A percentile compares a stretch with the other conserved stretches of the same genome.
Conservation (phyloP, 441 rosid genomes). For the Bruguiera hainesii region DNA sequence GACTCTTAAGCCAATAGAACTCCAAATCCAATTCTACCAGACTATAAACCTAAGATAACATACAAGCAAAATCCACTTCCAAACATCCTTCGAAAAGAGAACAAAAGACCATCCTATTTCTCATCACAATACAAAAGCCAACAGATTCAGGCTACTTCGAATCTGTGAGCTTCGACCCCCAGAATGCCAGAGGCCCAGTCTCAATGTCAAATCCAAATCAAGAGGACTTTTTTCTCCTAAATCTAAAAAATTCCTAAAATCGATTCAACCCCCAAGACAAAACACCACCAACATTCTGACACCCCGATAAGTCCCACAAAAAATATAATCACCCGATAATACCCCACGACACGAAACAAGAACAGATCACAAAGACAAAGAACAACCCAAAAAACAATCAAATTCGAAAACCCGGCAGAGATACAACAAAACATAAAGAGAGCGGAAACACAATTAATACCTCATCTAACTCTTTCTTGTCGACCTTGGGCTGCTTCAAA, state of each 20-base stretch:
- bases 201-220: not conserved
- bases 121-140: not conserved
- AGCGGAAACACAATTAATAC: slow-evolving; percentile 27
- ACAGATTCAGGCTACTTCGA: not conserved
- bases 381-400: not conserved
- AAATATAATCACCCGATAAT: too few relatives aligned
- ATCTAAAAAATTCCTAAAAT: too few relatives aligned
- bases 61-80: too few relatives aligned
- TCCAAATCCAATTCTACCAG: too few relatives aligned
- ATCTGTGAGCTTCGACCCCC: not conserved
- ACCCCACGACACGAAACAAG: too few relatives aligned
- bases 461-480: slow-evolving; percentile 92
- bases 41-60: too few relatives aligned
- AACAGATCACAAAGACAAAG: not conserved
- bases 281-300: too few relatives aligned
- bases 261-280: too few relatives aligned
- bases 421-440: not conserved
- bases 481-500: slow-evolving; percentile 82
- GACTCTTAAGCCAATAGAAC: too few relatives aligned
- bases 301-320: too few relatives aligned
- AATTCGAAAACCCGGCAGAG: not conserved
- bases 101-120: not conserved
- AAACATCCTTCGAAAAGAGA: not conserved
- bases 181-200: not conserved
- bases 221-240: too few relatives aligned